Percentiles rank a stretch among this genome's conserved stretches.
phyloP scores from a whole-genome alignment of 768 basidiomycete genomes.

The Termitomyces sp. region DNA sequence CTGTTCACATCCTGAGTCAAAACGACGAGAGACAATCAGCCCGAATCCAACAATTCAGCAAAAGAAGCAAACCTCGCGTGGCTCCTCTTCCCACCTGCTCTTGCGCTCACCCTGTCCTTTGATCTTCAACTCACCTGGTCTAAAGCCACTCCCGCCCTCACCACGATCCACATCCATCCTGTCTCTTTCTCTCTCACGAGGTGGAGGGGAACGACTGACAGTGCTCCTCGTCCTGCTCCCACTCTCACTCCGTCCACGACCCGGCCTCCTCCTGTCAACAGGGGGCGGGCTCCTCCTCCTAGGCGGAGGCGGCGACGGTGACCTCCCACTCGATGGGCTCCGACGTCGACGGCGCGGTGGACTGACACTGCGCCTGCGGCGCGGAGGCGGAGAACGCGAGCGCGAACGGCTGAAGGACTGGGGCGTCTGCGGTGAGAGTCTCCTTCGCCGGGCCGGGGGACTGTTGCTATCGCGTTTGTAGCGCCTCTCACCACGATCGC shows the following conservation, averaged over 20 bases:
- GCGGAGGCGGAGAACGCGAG: slow-evolving; percentile 29
- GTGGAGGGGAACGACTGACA: slow-evolving; percentile 15
- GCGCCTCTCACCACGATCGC: slow-evolving; percentile 19
- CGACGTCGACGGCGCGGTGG: slow-evolving; percentile 20
- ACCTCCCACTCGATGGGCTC: slow-evolving; percentile 29
- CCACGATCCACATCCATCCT: slow-evolving; percentile 35
- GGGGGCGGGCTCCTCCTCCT: slow-evolving; percentile 27
- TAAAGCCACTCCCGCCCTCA: slow-evolving; percentile 15
- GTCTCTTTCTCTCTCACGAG: slow-evolving; percentile 20
- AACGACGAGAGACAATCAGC: slow-evolving; percentile 3
- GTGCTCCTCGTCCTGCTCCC: slow-evolving; percentile 22
- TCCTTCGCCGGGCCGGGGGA: slow-evolving; percentile 46
- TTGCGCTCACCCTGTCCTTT: slow-evolving; percentile 66
- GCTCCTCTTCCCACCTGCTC: slow-evolving; percentile 49
- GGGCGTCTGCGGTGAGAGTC: slow-evolving; percentile 32
- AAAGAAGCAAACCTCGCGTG: slow-evolving; percentile 19
- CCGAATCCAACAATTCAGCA: slow-evolving; percentile 8
- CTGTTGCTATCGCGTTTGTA: slow-evolving; percentile 46
- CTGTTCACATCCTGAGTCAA: slow-evolving; percentile 16
- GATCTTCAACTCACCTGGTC: slow-evolving; percentile 59
- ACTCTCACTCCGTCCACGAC: slow-evolving; percentile 12
- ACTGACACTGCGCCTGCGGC: slow-evolving; percentile 40
- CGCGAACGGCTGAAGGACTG: slow-evolving; percentile 35
- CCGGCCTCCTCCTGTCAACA: slow-evolving; percentile 13
- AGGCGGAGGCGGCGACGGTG: slow-evolving; percentile 26